Percentiles rank a stretch among this genome's conserved stretches.
These are phyloP conservation scores for Agrocybe pediades DNA, from an alignment of 768 basidiomycete species.

Conservation along the genomic window DNA sequence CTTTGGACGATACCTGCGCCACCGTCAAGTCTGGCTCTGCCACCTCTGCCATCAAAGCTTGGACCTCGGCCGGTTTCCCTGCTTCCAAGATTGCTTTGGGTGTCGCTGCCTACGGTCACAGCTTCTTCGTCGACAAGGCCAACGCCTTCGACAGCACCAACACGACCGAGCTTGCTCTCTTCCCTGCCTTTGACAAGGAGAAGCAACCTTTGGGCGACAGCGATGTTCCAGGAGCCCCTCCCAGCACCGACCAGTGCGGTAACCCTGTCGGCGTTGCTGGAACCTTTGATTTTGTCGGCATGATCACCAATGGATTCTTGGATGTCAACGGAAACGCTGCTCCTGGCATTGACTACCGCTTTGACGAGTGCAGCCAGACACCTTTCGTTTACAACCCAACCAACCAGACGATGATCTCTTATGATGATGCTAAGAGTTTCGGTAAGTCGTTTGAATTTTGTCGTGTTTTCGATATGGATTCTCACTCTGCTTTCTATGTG, in stretches of 20 bases:
- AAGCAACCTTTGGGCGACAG: slow-evolving; percentile 52
- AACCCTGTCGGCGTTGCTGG: slow-evolving; percentile 25
- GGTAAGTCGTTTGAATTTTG: slow-evolving; percentile 28
- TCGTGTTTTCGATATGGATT: not conserved
- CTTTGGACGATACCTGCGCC: slow-evolving; percentile 76
- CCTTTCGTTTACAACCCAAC: slow-evolving; percentile 65
- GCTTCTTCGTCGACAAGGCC: slow-evolving; percentile 51
- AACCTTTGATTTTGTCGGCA: slow-evolving; percentile 61
- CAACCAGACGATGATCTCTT: slow-evolving; percentile 62
- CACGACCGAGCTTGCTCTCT: slow-evolving; percentile 42
- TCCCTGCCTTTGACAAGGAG: slow-evolving; percentile 50
- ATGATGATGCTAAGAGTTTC: slow-evolving; percentile 65
- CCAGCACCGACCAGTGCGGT: slow-evolving; percentile 51
- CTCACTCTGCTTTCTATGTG: slow-evolving; percentile 1
- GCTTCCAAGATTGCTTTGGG: slow-evolving; percentile 75
- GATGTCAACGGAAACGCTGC: slow-evolving; percentile 44
- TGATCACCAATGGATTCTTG: slow-evolving; percentile 60
- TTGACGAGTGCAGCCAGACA: slow-evolving; percentile 76
- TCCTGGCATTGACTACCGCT: slow-evolving; percentile 53
- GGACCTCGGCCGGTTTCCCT: slow-evolving; percentile 79
- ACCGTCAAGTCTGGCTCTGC: slow-evolving; percentile 71
- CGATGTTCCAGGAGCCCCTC: slow-evolving; percentile 19
- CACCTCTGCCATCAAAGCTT: slow-evolving; percentile 65
- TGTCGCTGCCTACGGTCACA: slow-evolving; percentile 81
- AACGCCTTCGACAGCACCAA: slow-evolving; percentile 38